phyloP scores from a whole-genome alignment of 2,329 filamentous ascomycete genomes.

The Pseudocercospora macadamiae region DNA sequence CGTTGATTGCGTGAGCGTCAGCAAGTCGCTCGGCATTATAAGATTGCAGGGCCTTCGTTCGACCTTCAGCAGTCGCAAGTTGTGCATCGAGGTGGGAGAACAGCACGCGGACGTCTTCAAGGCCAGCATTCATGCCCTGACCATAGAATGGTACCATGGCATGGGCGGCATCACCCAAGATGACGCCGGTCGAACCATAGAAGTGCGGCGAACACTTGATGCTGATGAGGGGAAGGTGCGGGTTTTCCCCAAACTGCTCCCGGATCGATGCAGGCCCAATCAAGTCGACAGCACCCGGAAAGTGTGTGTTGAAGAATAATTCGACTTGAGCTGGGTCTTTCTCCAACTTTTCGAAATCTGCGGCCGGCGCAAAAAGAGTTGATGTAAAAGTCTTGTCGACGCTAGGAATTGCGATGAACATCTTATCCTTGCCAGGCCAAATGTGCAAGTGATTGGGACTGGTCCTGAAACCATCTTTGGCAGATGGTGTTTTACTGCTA shows the following conservation, averaged over 20 bases:
- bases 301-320: conserved; percentile 77
- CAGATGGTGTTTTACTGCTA: conserved; percentile 32
- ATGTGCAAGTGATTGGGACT: conserved; percentile 95
- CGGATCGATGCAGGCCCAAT: conserved; percentile 70
- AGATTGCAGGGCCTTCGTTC: conserved; percentile 61
- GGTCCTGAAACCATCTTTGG: conserved; percentile 67
- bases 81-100: conserved; percentile 80
- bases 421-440: conserved; percentile 84
- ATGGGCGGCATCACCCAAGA: conserved; percentile 91
- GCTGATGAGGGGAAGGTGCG: conserved; percentile 88
- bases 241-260: conserved; percentile 76
- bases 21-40: conserved; percentile 75
- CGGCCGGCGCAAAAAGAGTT: conserved; percentile 82
- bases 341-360: conserved; percentile 70
- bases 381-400: conserved; percentile 91
- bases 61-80: conserved; percentile 44
- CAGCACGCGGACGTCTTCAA: conserved; percentile 89
- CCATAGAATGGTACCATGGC: conserved; percentile 99
- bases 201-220: conserved; percentile 93
- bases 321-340: conserved; percentile 62
- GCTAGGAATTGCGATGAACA: conserved; percentile 97
- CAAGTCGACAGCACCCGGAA: conserved; percentile 76
- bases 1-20: conserved; percentile 88
- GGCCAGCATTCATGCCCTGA: conserved; percentile 94
- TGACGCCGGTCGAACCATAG: conserved; percentile 73